phyloP scores from a whole-genome alignment of 106 monocot species.

The Cymbidium sinense region DNA sequence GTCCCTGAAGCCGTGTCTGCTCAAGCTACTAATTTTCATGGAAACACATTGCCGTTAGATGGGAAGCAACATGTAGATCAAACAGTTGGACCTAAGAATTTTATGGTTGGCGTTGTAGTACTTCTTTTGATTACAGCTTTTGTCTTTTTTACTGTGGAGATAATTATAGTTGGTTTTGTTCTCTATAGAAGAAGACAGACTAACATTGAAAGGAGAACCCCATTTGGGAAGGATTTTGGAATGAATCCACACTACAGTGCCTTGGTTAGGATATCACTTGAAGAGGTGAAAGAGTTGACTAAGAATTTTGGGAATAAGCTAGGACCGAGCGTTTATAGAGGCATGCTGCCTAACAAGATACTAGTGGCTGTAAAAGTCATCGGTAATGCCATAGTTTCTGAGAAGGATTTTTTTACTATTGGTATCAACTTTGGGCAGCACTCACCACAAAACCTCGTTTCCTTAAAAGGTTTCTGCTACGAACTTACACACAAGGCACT shows the following conservation, averaged over 20 bases:
- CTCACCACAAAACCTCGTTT: slow-evolving; percentile 39
- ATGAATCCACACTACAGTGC: slow-evolving; percentile 30
- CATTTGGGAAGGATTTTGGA: slow-evolving; percentile 17
- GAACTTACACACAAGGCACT: slow-evolving; percentile 22
- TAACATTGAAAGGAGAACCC: slow-evolving; percentile 4
- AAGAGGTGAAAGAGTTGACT: slow-evolving; percentile 35
- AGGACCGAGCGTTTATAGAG: slow-evolving; percentile 26
- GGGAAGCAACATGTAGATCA: neutral
- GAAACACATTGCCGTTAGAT: neutral
- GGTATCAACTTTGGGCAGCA: slow-evolving; percentile 23
- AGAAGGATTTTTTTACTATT: slow-evolving; percentile 26
- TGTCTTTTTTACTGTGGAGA: slow-evolving; percentile 29
- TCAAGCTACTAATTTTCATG: slow-evolving; percentile 12
- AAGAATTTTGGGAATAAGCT: slow-evolving; percentile 28
- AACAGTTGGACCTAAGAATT: slow-evolving; percentile 9
- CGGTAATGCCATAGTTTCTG: slow-evolving; percentile 14
- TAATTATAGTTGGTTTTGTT: slow-evolving; percentile 29
- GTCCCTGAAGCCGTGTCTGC: slow-evolving; percentile 35
- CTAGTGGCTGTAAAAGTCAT: slow-evolving; percentile 26
- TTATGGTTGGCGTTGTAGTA: slow-evolving; percentile 16
- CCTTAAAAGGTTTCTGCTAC: slow-evolving; percentile 36
- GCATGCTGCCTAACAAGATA: slow-evolving; percentile 27
- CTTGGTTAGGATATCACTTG: slow-evolving; percentile 29
- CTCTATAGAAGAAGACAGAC: slow-evolving; percentile 19
- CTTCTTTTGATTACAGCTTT: slow-evolving; percentile 26